phyloP scores from a whole-genome alignment of 2,329 filamentous ascomycete species.

The Claviceps digitariae region DNA sequence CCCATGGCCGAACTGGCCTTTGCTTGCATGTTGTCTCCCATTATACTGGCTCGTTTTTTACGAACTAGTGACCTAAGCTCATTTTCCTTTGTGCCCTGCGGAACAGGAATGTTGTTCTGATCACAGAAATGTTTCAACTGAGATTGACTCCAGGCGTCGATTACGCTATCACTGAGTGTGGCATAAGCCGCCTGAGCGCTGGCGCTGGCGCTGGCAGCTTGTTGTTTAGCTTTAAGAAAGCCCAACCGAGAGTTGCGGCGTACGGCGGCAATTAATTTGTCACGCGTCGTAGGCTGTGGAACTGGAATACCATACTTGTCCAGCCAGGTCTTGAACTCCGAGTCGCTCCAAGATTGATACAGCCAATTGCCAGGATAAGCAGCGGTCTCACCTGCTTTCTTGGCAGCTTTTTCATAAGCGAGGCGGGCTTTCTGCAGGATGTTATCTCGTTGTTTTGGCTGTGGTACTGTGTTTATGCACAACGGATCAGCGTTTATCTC shows the following conservation, averaged over 20 bases:
- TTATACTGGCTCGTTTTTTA: constrained; percentile 64
- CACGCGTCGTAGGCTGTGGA: constrained; percentile 71
- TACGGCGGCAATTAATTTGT: constrained; percentile 77
- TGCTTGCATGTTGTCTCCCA: constrained; percentile 48
- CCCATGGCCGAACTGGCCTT: constrained; percentile 49
- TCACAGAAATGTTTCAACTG: constrained; percentile 88
- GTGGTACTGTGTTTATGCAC: constrained; percentile 43
- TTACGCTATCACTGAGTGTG: constrained; percentile 66
- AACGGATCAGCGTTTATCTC: not conserved
- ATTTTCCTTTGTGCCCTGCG: constrained; percentile 81
- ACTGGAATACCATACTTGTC: constrained; percentile 76
- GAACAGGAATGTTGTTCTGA: constrained; percentile 74
- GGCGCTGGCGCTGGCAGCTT: constrained; percentile 45
- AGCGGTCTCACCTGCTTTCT: constrained; percentile 59
- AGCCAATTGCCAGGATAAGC: constrained; percentile 94
- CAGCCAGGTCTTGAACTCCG: constrained; percentile 86
- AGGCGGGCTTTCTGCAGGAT: constrained; percentile 65
- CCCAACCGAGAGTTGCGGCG: constrained; percentile 82
- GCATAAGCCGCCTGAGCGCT: constrained; percentile 58
- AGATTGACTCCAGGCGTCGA: constrained; percentile 80
- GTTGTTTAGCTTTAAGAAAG: constrained; percentile 51
- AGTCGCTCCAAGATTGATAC: constrained; percentile 82
- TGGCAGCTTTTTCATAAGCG: constrained; percentile 67
- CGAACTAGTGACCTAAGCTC: constrained; percentile 82
- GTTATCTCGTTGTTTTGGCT: constrained; percentile 74